A percentile compares a stretch with the other conserved stretches of the same genome.
These are phyloP conservation scores for Cladosporium sp. DNA, from an alignment of 2,329 filamentous ascomycete species.

Conservation along the genomic window DNA sequence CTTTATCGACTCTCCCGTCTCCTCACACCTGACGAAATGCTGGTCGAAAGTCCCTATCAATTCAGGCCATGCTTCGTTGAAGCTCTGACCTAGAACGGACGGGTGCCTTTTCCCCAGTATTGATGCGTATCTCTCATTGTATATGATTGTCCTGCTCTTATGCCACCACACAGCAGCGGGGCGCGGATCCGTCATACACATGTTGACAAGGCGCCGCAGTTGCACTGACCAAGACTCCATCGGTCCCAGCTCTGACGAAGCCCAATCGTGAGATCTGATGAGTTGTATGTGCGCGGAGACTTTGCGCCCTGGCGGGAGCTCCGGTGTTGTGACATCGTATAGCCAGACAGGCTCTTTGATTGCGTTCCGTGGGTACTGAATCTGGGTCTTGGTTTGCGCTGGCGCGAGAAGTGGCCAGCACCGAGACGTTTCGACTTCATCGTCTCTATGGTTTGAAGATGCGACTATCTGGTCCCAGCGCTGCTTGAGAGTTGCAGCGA, in stretches of 20 bases:
- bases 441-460: neutral
- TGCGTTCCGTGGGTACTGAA: neutral
- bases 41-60: constrained; percentile 12
- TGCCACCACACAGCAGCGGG: constrained; percentile 29
- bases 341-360: neutral
- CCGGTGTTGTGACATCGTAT: constrained; percentile 11
- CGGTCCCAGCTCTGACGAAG: constrained; percentile 21
- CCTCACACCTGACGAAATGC: constrained; percentile 18
- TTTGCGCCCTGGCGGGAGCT: neutral
- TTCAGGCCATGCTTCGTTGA: constrained; percentile 22
- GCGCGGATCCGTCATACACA: constrained; percentile 24
- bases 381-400: neutral
- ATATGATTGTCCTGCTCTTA: constrained; percentile 35
- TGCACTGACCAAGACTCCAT: constrained; percentile 22
- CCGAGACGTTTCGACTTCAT: neutral
- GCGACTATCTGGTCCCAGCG: neutral
- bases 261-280: constrained; percentile 24
- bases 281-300: constrained; percentile 18
- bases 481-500: constrained; percentile 17
- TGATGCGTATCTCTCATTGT: constrained; percentile 39
- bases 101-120: constrained; percentile 36
- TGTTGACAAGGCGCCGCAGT: constrained; percentile 23
- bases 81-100: constrained; percentile 21
- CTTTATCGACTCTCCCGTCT: constrained; percentile 18
- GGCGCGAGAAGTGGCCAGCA: neutral